Evolutionary conservation across 2,329 filamentous ascomycete species (phyloP), one percentile per base, ranked within the genome.

Genomic region (Colletotrichum navitas): DNA sequence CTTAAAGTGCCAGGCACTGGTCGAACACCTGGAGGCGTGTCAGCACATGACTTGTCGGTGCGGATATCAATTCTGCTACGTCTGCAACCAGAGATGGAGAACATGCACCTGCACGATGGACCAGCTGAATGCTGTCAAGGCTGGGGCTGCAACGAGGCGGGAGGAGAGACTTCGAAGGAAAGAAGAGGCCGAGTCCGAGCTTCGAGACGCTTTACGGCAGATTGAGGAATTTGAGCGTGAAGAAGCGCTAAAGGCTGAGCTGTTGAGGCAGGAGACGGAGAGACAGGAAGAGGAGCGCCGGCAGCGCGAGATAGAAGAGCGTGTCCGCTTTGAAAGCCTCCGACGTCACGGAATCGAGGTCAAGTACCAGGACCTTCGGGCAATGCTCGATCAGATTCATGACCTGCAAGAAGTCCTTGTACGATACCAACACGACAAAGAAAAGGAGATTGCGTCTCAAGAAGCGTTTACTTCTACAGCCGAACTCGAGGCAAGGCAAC

Each of bases 31-130:
- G 72, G 89, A 92, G 75, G 93, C 93, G 5, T 97, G 94, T 80
- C 93, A 94, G 80, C 94, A 96, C 79, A 97, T 97, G 90, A 95
- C 91, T 5, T 97, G 94, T 76, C 89, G 92, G 47, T 97, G 94
- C 79, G 91, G 89, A 47, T 91, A 92, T 11, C 85, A 96, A 76
- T 97, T 97, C 80, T 97, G 94, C 84, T 96, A 95, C 82, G 88
- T 95, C 3, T 97, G 94, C 79, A 90, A 90, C 6, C 79, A 82
- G 32, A 86, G 85, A 66, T 97, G 94, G 94, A 88, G 90, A 75
- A 93, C 90, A 0, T 96, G 93, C 78, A 81, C 81, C 2, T 96
- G 94, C 78, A 85, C 82, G 2, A 83, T 85, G 79, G 75, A 80
- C 16, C 81, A 88, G 73, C 81, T 90, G 1, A 60, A 65, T 3